These are phyloP conservation scores for Xylaria sp. DNA, from an alignment of 2,329 filamentous ascomycete species.

Conservation along the genomic window DNA sequence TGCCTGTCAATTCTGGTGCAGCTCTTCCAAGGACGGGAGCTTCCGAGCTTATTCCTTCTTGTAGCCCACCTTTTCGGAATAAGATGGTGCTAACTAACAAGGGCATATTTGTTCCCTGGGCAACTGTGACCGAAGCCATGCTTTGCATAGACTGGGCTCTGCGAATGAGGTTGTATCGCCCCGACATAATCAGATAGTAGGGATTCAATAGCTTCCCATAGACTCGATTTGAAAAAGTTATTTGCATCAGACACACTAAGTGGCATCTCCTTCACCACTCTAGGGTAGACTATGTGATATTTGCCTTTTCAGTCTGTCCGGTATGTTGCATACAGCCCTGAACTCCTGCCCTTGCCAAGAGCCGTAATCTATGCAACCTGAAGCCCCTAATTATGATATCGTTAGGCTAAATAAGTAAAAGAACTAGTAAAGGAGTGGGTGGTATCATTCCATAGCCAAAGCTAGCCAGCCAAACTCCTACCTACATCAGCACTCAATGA, in stretches of 20 bases:
- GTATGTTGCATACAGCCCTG: constrained; percentile 23
- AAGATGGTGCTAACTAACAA: background rate
- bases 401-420: constrained; percentile 27
- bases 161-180: background rate
- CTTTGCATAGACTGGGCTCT: background rate
- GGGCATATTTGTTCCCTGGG: background rate
- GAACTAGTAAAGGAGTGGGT: constrained; percentile 24
- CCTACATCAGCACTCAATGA: constrained; percentile 15
- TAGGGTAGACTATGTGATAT: constrained; percentile 29
- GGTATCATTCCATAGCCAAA: constrained; percentile 35
- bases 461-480: constrained; percentile 28
- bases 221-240: constrained; percentile 10
- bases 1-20: too few species aligned
- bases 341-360: constrained; percentile 12
- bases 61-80: background rate
- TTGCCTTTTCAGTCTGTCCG: constrained; percentile 21
- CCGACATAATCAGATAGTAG: background rate
- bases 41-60: constrained; percentile 23
- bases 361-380: constrained; percentile 30
- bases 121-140: background rate
- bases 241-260: constrained; percentile 20
- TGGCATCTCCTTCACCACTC: constrained; percentile 7
- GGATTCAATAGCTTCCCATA: background rate
- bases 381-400: constrained; percentile 30
- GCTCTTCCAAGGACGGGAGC: constrained; percentile 20